Conservation (phyloP, 352 stramenopile species). For the Globisporangium solare region DNA sequence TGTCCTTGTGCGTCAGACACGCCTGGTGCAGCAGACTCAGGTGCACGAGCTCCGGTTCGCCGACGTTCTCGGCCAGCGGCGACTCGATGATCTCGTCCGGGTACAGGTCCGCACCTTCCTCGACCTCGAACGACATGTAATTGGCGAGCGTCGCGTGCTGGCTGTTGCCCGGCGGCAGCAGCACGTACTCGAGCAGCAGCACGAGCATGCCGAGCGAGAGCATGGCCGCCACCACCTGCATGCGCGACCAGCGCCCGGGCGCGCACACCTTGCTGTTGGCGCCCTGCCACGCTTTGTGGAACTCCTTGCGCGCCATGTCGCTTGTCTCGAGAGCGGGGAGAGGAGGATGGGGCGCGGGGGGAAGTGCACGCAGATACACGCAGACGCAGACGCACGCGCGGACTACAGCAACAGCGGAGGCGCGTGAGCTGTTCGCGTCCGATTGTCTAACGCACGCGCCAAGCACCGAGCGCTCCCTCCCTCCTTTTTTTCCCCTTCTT, state of each 20-base stretch:
- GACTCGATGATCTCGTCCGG: slow-evolving; percentile 37
- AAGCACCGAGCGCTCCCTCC: too few relatives aligned
- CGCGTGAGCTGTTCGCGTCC: background rate
- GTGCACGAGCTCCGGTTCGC: slow-evolving; percentile 34
- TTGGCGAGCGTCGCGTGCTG: slow-evolving; percentile 1
- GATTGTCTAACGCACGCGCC: background rate
- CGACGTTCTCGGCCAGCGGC: slow-evolving; percentile 26
- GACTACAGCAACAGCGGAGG: background rate
- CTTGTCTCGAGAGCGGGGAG: background rate
- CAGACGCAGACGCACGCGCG: too few relatives aligned
- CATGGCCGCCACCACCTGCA: slow-evolving; percentile 9
- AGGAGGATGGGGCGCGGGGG: background rate
- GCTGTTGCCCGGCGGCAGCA: slow-evolving; percentile 4
- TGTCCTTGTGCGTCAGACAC: slow-evolving; percentile 34
- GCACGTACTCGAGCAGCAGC: slow-evolving; percentile 12
- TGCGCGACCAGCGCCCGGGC: slow-evolving; percentile 9
- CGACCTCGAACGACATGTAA: slow-evolving; percentile 16
- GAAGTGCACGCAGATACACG: background rate
- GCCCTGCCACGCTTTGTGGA: slow-evolving; percentile 12
- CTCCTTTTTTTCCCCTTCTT: background rate
- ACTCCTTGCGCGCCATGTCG: slow-evolving; percentile 17
- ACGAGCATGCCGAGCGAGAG: slow-evolving; percentile 10
- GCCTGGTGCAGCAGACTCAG: slow-evolving; percentile 46
- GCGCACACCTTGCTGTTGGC: slow-evolving; percentile 3
- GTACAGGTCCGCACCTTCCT: slow-evolving; percentile 36